Conservation (phyloP, 202 grass and related monocot genomes). For the Saccharum hybrid region DNA sequence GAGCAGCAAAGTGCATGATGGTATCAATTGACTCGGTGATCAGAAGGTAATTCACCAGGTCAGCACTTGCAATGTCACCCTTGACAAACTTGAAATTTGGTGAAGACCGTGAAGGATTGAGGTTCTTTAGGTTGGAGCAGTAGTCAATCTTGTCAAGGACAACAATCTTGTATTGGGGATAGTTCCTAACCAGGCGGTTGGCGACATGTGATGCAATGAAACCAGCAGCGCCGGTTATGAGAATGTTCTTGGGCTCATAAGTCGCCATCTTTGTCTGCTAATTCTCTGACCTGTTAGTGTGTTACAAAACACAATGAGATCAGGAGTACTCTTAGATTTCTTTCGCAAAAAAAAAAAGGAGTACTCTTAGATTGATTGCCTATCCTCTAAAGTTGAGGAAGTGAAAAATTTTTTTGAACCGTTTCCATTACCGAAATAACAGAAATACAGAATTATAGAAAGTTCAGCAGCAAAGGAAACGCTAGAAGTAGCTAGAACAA, state of each 20-base stretch:
- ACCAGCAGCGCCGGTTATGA: constrained; percentile 80
- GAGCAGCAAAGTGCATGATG: constrained; percentile 91
- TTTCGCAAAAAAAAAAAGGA: not conserved
- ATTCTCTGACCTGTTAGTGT: constrained; percentile 1
- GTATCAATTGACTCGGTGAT: constrained; percentile 83
- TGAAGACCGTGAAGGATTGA: constrained; percentile 56
- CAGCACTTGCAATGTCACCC: constrained; percentile 87
- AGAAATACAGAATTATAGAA: too few species aligned
- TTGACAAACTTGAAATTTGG: constrained; percentile 89
- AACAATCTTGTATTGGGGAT: constrained; percentile 78
- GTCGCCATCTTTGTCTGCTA: constrained; percentile 38
- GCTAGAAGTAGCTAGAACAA: not conserved
- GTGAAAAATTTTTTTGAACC: too few species aligned
- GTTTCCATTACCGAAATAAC: too few species aligned
- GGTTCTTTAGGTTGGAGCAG: constrained; percentile 86
- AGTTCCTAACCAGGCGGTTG: constrained; percentile 76
- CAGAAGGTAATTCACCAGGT: constrained; percentile 84
- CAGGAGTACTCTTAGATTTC: not conserved
- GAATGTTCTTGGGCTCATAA: constrained; percentile 68
- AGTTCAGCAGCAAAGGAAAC: too few species aligned
- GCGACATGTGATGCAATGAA: constrained; percentile 90
- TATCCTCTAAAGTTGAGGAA: not conserved
- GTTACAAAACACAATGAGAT: constrained; percentile 7
- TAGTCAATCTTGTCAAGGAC: constrained; percentile 91
- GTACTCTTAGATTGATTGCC: not conserved